Base-by-base conservation (phyloP, 2,329 filamentous ascomycete species). In the Clarireedia monteithiana region DNA sequence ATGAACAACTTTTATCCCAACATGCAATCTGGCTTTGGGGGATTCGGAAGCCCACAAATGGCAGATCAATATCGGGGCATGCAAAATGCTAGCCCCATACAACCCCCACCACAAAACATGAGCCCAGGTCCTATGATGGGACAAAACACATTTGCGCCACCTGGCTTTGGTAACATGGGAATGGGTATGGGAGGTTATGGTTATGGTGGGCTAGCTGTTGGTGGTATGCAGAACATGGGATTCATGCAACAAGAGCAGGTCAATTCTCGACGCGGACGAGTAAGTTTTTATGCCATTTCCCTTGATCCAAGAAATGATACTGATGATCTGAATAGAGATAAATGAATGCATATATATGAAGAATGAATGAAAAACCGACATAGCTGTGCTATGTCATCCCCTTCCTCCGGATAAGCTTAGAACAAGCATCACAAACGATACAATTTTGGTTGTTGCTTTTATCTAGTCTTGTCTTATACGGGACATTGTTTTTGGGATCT, bases 231-330 rank as follows among this genome's bases (percentile, higher is more conserved):
- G 58, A 75, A 74, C 62, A 74, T 79, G 70, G 75, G 73, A 17
- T 64, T 79, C 64, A 73, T 79, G 72, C 75, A 76, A 60, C 79
- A 82, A 60, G 79, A 83, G 65, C 78, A 80, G 63, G 74, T 74
- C 62, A 81, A 79, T 68, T 68, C 72, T 60, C 73, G 81, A 69
- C 78, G 82, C 63, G 81, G 81, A 70, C 78, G 82, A 66, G 80
- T 82, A 77, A 51, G 63, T 65, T 62, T 20, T 4, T 30, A 30
- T 30, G 12, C 10, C 7, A 10, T 30, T 9, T 30, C 10, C 27
- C 27, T 30, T 30, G 1, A 30, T 10, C 27, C 27, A 3, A 30
- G 7, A 30, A 2, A 10, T 10, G 27, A 30, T 30, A 10, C 27
- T 30, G 27, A 30, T 10, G 7, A 4, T 30, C 10, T 10, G 27